Evolutionary conservation across 2,329 filamentous ascomycete genomes (phyloP), one percentile per base, ranked within the genome.

Genomic region (Tolypocladium capitatum): DNA sequence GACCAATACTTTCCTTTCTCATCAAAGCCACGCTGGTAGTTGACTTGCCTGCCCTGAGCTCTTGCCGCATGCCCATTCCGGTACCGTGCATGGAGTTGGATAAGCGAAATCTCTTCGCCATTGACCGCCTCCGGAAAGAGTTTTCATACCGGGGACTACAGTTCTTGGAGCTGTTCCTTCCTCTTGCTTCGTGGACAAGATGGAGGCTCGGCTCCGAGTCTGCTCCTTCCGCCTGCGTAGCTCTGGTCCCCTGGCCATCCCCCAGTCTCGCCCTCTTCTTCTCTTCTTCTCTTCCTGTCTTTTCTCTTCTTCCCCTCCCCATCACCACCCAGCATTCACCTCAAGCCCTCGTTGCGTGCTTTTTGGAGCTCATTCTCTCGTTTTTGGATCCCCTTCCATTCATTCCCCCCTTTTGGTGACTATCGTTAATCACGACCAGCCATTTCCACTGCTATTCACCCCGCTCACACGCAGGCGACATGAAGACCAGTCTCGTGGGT

Each of bases 401-500:
- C 55, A 38, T 51, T 55, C 51, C 43, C 41, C 50, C 47, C 48
- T 60, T 58, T 62, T 60, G 60, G 60, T 58, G 54, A 56, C 56
- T 53, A 61, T 60, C 59, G 56, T 62, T 62, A 60, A 57, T 51
- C 49, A 55, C 54, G 53, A 56, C 55, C 52, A 55, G 48, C 57
- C 53, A 54, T 58, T 55, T 55, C 43, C 43, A 50, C 50, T 51
- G 43, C 44, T 47, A 45, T 50, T 51, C 36, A 43, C 52, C 52
- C 48, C 18, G 30, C 53, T 47, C 38, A 21, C 30, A 44, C 42
- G 20, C 47, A 36, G 36, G 20, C 45, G 51, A 44, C 48, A 64
- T 64, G 61, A 58, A 53, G 47, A 31, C 49, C 30, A 36, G 20
- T 33, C 44, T 51, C 14, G 18, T 51, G 32, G 45, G 47, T 28